Evolutionary conservation across 2,329 filamentous ascomycete species (phyloP).

Genomic region (Hawksworthiomyces lignivorus): DNA sequence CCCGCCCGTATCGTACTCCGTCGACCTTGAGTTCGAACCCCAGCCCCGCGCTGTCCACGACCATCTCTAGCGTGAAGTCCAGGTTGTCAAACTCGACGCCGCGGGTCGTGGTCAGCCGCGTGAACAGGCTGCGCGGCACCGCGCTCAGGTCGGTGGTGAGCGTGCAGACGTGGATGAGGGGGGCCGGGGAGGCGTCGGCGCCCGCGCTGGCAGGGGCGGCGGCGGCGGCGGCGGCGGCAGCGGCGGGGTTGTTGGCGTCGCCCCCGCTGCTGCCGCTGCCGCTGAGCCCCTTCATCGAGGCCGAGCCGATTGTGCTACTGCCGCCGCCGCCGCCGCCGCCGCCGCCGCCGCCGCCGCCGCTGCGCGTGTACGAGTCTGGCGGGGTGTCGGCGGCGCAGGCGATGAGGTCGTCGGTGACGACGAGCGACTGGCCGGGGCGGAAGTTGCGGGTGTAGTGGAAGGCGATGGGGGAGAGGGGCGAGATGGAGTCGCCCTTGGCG

Average conservation of each 20-base stretch:
- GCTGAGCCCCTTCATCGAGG: neutral
- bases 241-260: conserved; percentile 18
- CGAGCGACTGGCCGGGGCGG: conserved; percentile 65
- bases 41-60: conserved; percentile 67
- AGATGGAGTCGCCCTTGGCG: conserved; percentile 69
- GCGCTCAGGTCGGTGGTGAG: conserved; percentile 72
- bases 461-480: conserved; percentile 64
- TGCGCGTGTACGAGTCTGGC: conserved; percentile 48
- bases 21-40: conserved; percentile 75
- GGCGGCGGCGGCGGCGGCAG: too few relatives aligned
- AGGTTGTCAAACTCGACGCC: conserved; percentile 77
- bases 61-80: conserved; percentile 77
- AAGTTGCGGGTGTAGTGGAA: conserved; percentile 86
- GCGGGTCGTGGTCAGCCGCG: conserved; percentile 66
- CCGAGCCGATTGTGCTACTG: too few relatives aligned
- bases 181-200: too few relatives aligned
- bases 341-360: neutral
- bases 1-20: conserved; percentile 66
- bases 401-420: conserved; percentile 75
- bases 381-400: conserved; percentile 64
- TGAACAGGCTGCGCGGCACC: conserved; percentile 67
- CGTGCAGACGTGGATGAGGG: conserved; percentile 69
- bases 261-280: conserved; percentile 24
- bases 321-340: neutral
- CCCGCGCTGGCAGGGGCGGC: too few relatives aligned